Evolutionary conservation across 2,329 filamentous ascomycete species (phyloP), one percentile per base, ranked within the genome.

Genomic region (Apiospora pterosperma): DNA sequence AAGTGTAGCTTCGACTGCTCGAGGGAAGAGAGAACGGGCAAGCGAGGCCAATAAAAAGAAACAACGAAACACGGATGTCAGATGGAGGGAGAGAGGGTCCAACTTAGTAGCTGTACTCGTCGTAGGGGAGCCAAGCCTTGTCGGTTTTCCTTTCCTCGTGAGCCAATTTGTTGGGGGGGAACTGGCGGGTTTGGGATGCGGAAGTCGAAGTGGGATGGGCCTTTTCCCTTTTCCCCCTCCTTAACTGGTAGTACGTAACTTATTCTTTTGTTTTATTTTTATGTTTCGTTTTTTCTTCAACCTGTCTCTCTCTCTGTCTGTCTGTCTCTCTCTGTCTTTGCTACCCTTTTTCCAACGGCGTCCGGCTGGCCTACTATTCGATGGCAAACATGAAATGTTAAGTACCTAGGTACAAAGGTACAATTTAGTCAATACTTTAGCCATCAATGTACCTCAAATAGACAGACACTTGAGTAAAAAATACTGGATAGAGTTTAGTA

Each of bases 161-260:
- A 55, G 48, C 48, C 48, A 55, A 55, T 55, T 55, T 55, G 48
- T 55, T 55, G 48, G 48, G 48, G 48, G 48, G 38, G 38, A 55
- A 55, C 48, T 34, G 48, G 48, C 48, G 48, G 48, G 48, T 34
- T 55, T 55, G 48, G 48, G 23, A 34, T 28, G 28, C n/a, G n/a
- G n/a, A n/a, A n/a, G n/a, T n/a, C n/a, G 28, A 55, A 55, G 48
- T 55, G 48, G 48, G 48, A 55, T 55, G 48, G 28, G 34, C 48
- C 16, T 14, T 48, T 48, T 48, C n/a, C n/a, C n/a, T n/a, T n/a
- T n/a, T n/a, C n/a, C n/a, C n/a, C n/a, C n/a, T n/a, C n/a, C n/a
- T n/a, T n/a, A n/a, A n/a, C n/a, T n/a, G n/a, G n/a, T n/a, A n/a
- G n/a, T n/a, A n/a, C n/a, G n/a, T n/a, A n/a, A n/a, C n/a, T n/a